Conservation (phyloP, 2,329 filamentous ascomycete genomes). For the Paecilomyces fulvus region DNA sequence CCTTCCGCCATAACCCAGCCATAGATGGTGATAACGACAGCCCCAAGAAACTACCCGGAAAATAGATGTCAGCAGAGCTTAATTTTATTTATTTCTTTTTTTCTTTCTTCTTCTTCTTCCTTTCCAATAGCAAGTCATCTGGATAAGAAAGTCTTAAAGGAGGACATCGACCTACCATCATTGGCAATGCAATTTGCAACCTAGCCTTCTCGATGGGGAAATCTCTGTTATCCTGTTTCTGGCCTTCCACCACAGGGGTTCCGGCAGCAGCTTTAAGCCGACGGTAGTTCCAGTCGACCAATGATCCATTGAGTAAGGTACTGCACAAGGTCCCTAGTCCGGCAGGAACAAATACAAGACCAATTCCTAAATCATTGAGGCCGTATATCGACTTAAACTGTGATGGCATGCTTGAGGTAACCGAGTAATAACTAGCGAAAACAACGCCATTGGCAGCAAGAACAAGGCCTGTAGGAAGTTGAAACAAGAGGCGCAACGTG, state of each 20-base stretch:
- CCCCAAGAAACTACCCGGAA: not conserved
- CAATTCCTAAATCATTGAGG: constrained; percentile 37
- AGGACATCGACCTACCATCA: constrained; percentile 1
- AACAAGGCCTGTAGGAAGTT: constrained; percentile 21
- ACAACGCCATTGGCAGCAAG: constrained; percentile 30
- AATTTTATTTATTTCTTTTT: too few relatives aligned
- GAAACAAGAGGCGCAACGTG: constrained; percentile 22
- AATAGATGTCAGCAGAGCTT: not conserved
- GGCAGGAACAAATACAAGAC: constrained; percentile 23
- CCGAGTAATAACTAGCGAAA: constrained; percentile 39
- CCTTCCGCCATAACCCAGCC: constrained; percentile 5
- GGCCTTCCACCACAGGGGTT: constrained; percentile 51
- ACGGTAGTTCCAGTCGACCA: constrained; percentile 62
- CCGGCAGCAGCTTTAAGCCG: constrained; percentile 45
- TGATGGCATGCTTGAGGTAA: constrained; percentile 36
- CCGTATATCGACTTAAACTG: constrained; percentile 35
- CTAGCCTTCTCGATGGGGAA: constrained; percentile 41
- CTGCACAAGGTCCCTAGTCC: constrained; percentile 18
- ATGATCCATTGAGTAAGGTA: constrained; percentile 14
- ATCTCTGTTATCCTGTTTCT: constrained; percentile 43
- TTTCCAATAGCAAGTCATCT: not conserved
- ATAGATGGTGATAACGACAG: not conserved
- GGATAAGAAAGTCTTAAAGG: not conserved
- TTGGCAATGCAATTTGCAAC: constrained; percentile 24
- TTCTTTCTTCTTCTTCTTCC: too few relatives aligned